Evolutionary conservation across 139 green algal species (phyloP).

Genomic region (Chlorella sp.): DNA sequence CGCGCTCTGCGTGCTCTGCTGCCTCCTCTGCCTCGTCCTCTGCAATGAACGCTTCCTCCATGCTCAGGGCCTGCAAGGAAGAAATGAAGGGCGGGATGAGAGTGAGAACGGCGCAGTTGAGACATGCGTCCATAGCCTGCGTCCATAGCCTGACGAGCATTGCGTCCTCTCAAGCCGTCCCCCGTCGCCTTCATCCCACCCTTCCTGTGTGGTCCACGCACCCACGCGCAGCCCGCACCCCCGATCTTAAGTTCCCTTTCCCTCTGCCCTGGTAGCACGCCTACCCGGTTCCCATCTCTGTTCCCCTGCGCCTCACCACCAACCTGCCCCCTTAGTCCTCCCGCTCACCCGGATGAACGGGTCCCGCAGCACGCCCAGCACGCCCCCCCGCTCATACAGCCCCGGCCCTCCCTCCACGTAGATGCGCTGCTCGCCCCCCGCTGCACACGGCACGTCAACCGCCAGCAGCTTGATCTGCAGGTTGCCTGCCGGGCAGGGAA

Average conservation of each 20-base stretch:
- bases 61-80: constrained; percentile 44
- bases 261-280: neutral
- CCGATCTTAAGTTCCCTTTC: no score
- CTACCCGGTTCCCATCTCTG: neutral
- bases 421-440: constrained; percentile 60
- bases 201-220: no score
- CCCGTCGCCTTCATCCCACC: no score
- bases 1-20: constrained; percentile 19
- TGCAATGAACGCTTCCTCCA: constrained; percentile 46
- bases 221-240: no score
- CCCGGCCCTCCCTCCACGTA: constrained; percentile 69
- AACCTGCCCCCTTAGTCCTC: neutral
- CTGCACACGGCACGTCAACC: constrained; percentile 67
- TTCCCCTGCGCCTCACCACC: neutral
- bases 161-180: neutral
- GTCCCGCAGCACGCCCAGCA: constrained; percentile 72
- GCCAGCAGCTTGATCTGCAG: constrained; percentile 85
- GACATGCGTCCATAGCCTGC: no score
- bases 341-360: constrained; percentile 69
- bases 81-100: neutral
- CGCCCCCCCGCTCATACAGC: constrained; percentile 61
- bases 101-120: no score
- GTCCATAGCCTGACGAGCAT: no score
- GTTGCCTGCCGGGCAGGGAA: constrained; percentile 54
- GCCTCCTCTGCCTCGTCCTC: constrained; percentile 63